phyloP scores from a whole-genome alignment of 177 flowering plant species.

The Vitis hybrid region DNA sequence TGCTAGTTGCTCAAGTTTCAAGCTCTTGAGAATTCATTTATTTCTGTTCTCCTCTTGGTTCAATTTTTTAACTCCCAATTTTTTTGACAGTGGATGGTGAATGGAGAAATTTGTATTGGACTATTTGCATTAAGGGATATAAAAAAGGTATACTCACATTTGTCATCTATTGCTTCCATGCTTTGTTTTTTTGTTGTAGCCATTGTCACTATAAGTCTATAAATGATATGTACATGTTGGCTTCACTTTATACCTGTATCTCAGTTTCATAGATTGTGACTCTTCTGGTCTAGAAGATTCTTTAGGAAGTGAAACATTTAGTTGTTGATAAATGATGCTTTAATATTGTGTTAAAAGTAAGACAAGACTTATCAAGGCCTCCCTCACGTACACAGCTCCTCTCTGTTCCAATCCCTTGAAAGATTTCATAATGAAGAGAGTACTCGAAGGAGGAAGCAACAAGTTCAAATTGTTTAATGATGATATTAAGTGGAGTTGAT shows the following conservation, averaged over 20 bases:
- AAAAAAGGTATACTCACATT: slow-evolving; percentile 57
- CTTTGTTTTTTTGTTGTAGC: slow-evolving; percentile 1
- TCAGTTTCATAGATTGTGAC: background rate
- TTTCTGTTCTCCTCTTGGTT: no score
- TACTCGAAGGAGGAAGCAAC: no score
- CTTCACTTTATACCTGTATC: background rate
- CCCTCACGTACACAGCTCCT: background rate
- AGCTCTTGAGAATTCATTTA: no score
- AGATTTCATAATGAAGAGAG: no score
- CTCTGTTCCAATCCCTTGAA: no score
- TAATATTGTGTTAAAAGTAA: background rate
- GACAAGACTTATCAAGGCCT: background rate
- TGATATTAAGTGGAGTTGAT: no score
- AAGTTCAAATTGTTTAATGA: no score
- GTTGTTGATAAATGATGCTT: background rate
- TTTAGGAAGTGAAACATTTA: background rate
- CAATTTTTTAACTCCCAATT: background rate
- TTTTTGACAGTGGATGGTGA: slow-evolving; percentile 93
- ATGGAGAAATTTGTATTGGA: slow-evolving; percentile 98
- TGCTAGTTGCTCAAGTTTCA: no score
- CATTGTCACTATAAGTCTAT: background rate
- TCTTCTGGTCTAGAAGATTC: background rate
- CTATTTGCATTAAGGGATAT: slow-evolving; percentile 82
- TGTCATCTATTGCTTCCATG: background rate
- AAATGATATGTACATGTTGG: background rate